phyloP scores from a whole-genome alignment of 73 alveolate genomes.

The Paramecium biaurelia region DNA sequence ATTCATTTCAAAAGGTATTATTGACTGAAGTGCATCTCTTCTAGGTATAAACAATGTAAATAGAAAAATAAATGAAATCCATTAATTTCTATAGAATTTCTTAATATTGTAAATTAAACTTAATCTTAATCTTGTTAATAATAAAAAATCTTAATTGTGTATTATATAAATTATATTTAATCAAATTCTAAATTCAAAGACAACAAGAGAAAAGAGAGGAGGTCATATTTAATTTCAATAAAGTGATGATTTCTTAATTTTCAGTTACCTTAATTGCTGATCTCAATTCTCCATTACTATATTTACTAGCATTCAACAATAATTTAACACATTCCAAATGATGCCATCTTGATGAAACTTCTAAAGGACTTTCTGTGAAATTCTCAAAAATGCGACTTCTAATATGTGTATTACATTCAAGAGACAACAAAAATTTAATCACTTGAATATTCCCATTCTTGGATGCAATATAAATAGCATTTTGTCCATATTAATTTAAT shows the following conservation, averaged over 20 bases:
- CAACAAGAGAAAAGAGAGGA: conserved; percentile 24
- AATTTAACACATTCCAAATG: conserved; percentile 17
- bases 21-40: too few relatives aligned
- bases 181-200: not conserved
- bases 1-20: too few relatives aligned
- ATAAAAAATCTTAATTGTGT: too few relatives aligned
- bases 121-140: too few relatives aligned
- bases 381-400: not conserved
- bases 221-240: not conserved
- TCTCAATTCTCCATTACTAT: not conserved
- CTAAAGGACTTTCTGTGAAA: not conserved
- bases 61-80: too few relatives aligned
- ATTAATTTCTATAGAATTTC: too few relatives aligned
- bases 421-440: not conserved
- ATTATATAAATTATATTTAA: not conserved
- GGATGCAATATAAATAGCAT: conserved; percentile 5
- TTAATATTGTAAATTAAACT: too few relatives aligned
- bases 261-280: not conserved
- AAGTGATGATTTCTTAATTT: not conserved
- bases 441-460: conserved; percentile 13
- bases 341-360: conserved; percentile 7
- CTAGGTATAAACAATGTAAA: too few relatives aligned
- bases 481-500: conserved; percentile 12
- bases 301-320: not conserved
- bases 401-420: not conserved